Evolutionary conservation across 352 stramenopile genomes (phyloP).

Genomic region (Phytophthora rubi): DNA sequence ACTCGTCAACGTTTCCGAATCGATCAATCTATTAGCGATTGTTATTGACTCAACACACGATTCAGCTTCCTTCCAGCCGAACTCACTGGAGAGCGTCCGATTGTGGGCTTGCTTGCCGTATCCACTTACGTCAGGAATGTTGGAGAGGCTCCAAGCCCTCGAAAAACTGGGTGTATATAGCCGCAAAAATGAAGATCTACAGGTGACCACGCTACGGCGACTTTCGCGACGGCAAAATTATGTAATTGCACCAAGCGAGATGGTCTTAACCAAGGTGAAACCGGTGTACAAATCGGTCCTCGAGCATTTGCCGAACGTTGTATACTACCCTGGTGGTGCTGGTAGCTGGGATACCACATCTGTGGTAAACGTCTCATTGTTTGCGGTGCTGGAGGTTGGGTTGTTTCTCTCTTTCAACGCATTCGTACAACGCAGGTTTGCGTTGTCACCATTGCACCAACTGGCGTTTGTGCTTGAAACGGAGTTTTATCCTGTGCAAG

Average conservation of each 20-base stretch:
- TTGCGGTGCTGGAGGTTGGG: not conserved
- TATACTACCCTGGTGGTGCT: not conserved
- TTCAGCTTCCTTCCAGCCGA: too few relatives aligned
- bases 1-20: too few relatives aligned
- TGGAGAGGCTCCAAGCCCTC: too few relatives aligned
- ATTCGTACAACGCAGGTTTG: not conserved
- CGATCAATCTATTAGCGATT: too few relatives aligned
- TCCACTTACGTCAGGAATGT: too few relatives aligned
- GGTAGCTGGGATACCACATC: not conserved
- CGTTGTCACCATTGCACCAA: not conserved
- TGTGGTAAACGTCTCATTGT: not conserved
- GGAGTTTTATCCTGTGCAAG: not conserved
- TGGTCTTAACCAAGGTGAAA: not conserved
- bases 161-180: too few relatives aligned
- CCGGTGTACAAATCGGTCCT: not conserved
- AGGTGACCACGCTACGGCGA: too few relatives aligned
- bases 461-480: not conserved
- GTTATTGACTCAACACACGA: too few relatives aligned
- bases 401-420: not conserved
- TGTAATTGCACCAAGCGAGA: not conserved
- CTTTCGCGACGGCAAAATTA: too few relatives aligned
- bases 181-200: too few relatives aligned
- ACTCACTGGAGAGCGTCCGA: too few relatives aligned
- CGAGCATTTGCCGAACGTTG: not conserved
- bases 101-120: too few relatives aligned